Evolutionary conservation across 2,329 filamentous ascomycete genomes (phyloP).

Genomic region (Teratosphaeriaceae sp.): DNA sequence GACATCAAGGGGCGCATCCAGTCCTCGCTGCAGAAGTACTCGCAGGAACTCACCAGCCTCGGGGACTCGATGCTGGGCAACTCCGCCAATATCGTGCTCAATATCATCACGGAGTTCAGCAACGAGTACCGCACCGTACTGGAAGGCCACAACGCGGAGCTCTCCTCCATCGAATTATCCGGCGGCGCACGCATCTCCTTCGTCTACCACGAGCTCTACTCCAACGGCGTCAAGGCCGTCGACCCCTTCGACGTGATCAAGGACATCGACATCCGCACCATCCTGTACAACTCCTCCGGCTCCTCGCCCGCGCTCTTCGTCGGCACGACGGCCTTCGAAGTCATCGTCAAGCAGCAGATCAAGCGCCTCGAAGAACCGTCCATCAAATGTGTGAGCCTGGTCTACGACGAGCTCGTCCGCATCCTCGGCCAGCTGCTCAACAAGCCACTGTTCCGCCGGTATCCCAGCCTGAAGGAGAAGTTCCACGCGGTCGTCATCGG

Average conservation of each 20-base stretch:
- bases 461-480: slow-evolving; percentile 94
- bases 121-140: slow-evolving; percentile 96
- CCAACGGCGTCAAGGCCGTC: slow-evolving; percentile 94
- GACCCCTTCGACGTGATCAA: slow-evolving; percentile 98
- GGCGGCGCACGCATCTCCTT: slow-evolving; percentile 98
- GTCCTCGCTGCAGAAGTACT: slow-evolving; percentile 90
- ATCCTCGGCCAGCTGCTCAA: slow-evolving; percentile 84
- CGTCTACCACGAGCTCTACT: slow-evolving; percentile 97
- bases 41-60: slow-evolving; percentile 69
- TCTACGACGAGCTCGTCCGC: slow-evolving; percentile 95
- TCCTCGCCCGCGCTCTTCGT: slow-evolving; percentile 95
- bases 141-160: slow-evolving; percentile 92
- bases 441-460: slow-evolving; percentile 86
- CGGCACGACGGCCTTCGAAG: slow-evolving; percentile 94
- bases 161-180: slow-evolving; percentile 89
- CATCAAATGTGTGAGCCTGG: slow-evolving; percentile 92
- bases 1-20: slow-evolving; percentile 97
- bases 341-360: slow-evolving; percentile 98
- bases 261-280: slow-evolving; percentile 93
- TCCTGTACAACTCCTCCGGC: slow-evolving; percentile 98
- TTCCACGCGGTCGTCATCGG: slow-evolving; percentile 85
- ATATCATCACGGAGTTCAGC: slow-evolving; percentile 98
- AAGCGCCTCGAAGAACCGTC: slow-evolving; percentile 93
- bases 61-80: slow-evolving; percentile 95
- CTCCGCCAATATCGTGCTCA: slow-evolving; percentile 91